Base-by-base conservation (phyloP, 495 filamentous ascomycete species). In the Hypoxylon crocopeplum region DNA sequence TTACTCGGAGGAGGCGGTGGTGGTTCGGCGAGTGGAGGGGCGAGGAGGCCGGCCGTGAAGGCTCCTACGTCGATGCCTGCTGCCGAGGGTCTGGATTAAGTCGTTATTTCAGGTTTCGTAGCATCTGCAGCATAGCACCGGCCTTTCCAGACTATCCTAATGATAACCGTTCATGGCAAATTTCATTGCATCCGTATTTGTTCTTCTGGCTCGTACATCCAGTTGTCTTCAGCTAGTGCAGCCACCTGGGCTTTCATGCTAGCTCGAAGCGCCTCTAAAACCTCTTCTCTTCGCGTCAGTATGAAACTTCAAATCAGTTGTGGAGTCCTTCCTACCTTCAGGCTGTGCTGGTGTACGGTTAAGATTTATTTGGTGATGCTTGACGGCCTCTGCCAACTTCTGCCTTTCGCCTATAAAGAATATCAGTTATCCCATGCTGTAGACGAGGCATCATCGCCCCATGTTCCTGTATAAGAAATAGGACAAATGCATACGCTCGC, bases 151-250 rank as follows among this genome's bases (percentile, higher is more conserved):
- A 32, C 10, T 24, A 13, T 7, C n/a, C 25, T 36, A 47, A 48
- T 60, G 38, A 52, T 7, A 22, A 46, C 19, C 32, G 12, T 50
- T 42, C 30, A 46, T 16, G 46, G 36, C 27, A 11, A 54, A 48
- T 51, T 56, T 71, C 30, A 68, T 46, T 65, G 67, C 42, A 45
- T 37, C 32, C 69, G 71, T n/a, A 69, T 73, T 15, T 79, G 73
- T 24, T 83, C 78, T 62, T 93, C 91, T 1, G 82, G 80, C 71
- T 95, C 91, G 70, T 85, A 95, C 83, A 96, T 93, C 92, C 92
- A 97, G 60, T 88, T 90, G 56, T 97, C 92, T 36, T 94, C 88
- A 17, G 88, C 80, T 51, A 96, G 68, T 3, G 87, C 83, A 3
- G 85, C 85, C 10, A 87, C 87, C 59, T 92, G 90, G 24, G 81